phyloP scores from a whole-genome alignment of 768 basidiomycete species.

The Auricularia heimuer region DNA sequence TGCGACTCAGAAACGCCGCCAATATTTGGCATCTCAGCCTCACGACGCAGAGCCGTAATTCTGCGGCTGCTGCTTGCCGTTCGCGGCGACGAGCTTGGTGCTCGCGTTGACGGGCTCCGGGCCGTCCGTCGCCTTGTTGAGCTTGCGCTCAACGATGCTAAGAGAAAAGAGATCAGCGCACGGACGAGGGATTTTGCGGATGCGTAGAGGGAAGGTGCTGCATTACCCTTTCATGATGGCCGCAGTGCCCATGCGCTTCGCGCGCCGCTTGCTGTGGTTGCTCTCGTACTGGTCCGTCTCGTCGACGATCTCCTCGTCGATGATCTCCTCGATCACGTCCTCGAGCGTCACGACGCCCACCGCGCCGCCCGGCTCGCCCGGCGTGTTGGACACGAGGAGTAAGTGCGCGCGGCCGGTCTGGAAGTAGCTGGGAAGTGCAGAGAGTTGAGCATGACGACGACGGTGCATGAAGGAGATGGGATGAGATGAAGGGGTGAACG shows the following conservation, averaged over 20 bases:
- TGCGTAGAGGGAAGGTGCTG: not conserved
- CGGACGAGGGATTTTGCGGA: no score
- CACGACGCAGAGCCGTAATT: not conserved
- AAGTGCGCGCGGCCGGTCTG: conserved; percentile 95
- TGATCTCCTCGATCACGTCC: conserved; percentile 75
- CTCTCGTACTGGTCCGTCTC: conserved; percentile 89
- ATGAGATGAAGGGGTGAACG: conserved; percentile 33
- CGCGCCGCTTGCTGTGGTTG: conserved; percentile 69
- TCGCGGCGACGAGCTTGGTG: not conserved
- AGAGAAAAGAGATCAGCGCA: not conserved
- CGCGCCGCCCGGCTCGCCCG: conserved; percentile 73
- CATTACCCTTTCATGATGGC: conserved; percentile 46
- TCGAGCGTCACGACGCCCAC: conserved; percentile 88
- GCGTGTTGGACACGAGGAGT: conserved; percentile 72
- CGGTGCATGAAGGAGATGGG: no score
- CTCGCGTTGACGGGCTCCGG: not conserved
- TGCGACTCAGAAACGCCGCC: no score
- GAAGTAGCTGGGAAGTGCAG: conserved; percentile 12
- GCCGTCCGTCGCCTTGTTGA: not conserved
- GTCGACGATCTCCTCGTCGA: conserved; percentile 91
- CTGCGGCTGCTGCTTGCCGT: not conserved
- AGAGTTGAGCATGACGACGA: no score
- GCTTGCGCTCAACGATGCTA: not conserved
- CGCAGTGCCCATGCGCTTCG: conserved; percentile 60
- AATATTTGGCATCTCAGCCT: not conserved